These are phyloP conservation scores for Phytopythium helicoides DNA, from an alignment of 352 stramenopile species.

Conservation along the genomic window DNA sequence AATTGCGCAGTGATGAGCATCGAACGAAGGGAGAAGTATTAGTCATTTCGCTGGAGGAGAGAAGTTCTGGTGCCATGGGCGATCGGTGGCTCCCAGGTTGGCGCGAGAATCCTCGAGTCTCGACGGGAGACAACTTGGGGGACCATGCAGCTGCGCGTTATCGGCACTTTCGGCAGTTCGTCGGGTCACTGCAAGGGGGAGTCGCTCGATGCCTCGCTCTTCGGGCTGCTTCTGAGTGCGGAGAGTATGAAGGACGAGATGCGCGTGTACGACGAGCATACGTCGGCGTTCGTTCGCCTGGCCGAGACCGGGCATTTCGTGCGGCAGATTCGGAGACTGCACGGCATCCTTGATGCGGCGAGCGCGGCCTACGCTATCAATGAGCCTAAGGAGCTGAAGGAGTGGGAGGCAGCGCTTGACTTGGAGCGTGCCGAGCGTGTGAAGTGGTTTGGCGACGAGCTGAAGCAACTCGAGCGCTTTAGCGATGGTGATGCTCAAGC, in stretches of 20 bases:
- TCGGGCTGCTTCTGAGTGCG: background rate
- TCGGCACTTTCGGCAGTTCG: background rate
- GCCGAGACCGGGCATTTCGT: conserved; percentile 1
- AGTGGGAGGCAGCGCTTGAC: background rate
- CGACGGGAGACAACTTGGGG: background rate
- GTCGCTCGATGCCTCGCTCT: background rate
- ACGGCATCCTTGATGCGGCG: background rate
- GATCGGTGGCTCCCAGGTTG: background rate
- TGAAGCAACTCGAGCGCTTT: background rate
- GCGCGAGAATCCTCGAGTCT: background rate
- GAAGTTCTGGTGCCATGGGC: no score
- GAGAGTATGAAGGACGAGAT: conserved; percentile 2
- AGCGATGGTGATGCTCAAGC: background rate
- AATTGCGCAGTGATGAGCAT: no score
- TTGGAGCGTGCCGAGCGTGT: background rate
- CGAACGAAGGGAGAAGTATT: no score
- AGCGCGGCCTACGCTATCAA: background rate
- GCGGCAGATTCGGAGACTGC: background rate
- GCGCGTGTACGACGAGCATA: background rate
- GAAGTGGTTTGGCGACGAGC: background rate
- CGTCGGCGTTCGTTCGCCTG: background rate
- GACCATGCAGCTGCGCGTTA: background rate
- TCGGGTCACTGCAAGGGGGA: background rate
- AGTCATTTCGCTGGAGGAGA: no score
- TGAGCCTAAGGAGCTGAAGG: background rate